These are phyloP conservation scores for Leucaena leucocephala DNA, from an alignment of 306 rosid species.

Conservation along the genomic window DNA sequence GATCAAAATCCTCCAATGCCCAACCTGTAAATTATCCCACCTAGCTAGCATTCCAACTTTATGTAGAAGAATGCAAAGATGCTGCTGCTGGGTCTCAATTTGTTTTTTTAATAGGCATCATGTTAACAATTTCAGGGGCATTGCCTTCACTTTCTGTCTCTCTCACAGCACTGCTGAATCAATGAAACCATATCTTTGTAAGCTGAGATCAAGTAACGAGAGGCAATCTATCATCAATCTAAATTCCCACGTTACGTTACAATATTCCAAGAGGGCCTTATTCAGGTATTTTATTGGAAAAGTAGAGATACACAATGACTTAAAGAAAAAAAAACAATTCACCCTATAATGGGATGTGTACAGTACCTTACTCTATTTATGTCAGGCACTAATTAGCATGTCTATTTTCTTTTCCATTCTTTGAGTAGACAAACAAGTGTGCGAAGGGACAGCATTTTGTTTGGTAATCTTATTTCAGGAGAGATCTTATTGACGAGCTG, in stretches of 20 bases:
- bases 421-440: conserved; percentile 50
- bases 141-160: conserved; percentile 30
- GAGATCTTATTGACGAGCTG: conserved; percentile 40
- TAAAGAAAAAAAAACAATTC: conserved; percentile 21
- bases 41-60: conserved; percentile 17
- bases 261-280: conserved; percentile 20
- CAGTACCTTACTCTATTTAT: conserved; percentile 34
- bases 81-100: conserved; percentile 26
- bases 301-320: conserved; percentile 27
- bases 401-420: conserved; percentile 52
- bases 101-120: conserved; percentile 30
- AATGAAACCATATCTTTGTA: conserved; percentile 1
- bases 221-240: conserved; percentile 11
- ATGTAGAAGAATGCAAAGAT: not conserved
- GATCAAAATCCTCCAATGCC: conserved; percentile 28
- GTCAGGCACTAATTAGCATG: conserved; percentile 51
- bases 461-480: conserved; percentile 47
- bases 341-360: conserved; percentile 41
- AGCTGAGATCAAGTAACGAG: conserved; percentile 30
- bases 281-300: conserved; percentile 29
- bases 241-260: conserved; percentile 10
- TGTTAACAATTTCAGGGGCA: conserved; percentile 34
- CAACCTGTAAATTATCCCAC: conserved; percentile 28
- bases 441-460: conserved; percentile 48
- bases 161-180: not conserved